These are phyloP conservation scores for Moelleriella libera DNA, from an alignment of 2,329 filamentous ascomycete species.

Conservation along the genomic window DNA sequence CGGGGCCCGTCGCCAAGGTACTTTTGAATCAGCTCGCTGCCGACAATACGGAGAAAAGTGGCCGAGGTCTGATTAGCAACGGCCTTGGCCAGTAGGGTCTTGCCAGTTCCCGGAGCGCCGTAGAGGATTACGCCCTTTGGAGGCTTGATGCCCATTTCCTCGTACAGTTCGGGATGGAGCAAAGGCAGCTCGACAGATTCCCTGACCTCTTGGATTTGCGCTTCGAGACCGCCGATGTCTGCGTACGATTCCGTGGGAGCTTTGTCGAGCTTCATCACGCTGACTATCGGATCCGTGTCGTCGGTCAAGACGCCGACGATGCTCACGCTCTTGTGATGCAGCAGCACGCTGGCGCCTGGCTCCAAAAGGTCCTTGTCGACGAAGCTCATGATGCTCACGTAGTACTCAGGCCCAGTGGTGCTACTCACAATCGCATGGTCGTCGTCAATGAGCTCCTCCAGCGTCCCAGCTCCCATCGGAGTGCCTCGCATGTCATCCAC, in stretches of 20 bases:
- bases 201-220: slow-evolving; percentile 92
- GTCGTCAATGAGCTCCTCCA: slow-evolving; percentile 98
- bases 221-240: slow-evolving; percentile 91
- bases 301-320: slow-evolving; percentile 96
- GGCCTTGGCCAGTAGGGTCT: slow-evolving; percentile 89
- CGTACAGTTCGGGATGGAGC: slow-evolving; percentile 91
- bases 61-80: slow-evolving; percentile 98
- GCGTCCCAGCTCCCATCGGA: slow-evolving; percentile 93
- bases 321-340: slow-evolving; percentile 96
- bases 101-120: slow-evolving; percentile 91
- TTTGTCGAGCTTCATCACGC: slow-evolving; percentile 99
- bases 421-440: slow-evolving; percentile 98
- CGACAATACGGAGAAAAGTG: slow-evolving; percentile 93
- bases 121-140: slow-evolving; percentile 99
- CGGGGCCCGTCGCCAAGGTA: slow-evolving; percentile 93
- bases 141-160: slow-evolving; percentile 99
- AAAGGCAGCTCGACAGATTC: slow-evolving; percentile 94
- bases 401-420: slow-evolving; percentile 95
- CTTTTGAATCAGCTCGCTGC: slow-evolving; percentile 95
- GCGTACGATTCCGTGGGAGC: slow-evolving; percentile 96
- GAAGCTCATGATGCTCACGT: slow-evolving; percentile 99
- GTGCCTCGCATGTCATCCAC: slow-evolving; percentile 98
- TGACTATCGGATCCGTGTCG: slow-evolving; percentile 87
- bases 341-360: slow-evolving; percentile 83
- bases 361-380: slow-evolving; percentile 98